These are phyloP conservation scores for Pseudogymnoascus sp. DNA, from an alignment of 2,329 filamentous ascomycete genomes.

Conservation along the genomic window DNA sequence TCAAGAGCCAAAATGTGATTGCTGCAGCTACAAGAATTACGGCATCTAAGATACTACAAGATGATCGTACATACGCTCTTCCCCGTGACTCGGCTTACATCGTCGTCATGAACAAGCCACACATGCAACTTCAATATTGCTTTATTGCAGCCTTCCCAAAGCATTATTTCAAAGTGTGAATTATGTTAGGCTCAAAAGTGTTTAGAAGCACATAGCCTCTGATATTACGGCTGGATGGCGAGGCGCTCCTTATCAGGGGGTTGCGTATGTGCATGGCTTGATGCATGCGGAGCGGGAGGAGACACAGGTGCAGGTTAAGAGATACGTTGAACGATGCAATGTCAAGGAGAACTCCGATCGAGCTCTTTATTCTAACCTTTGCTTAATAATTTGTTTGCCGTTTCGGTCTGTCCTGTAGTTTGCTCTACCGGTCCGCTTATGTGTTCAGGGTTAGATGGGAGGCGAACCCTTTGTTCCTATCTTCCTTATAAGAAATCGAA, in stretches of 20 bases:
- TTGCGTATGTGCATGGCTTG: not conserved
- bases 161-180: not conserved
- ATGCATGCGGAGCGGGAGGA: not conserved
- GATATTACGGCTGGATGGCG: not conserved
- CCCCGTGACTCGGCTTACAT: not conserved
- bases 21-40: not conserved
- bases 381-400: not conserved
- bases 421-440: not conserved
- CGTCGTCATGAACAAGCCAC: not conserved
- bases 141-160: not conserved
- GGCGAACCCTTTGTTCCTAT: not conserved
- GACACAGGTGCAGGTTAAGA: not conserved
- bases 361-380: not conserved
- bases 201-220: not conserved
- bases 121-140: not conserved
- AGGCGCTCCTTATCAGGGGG: not conserved
- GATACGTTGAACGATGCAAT: not conserved
- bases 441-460: not conserved
- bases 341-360: not conserved
- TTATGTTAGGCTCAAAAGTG: not conserved
- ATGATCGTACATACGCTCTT: not conserved
- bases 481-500: not conserved
- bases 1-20: not conserved
- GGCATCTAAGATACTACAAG: not conserved
- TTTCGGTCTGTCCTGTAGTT: not conserved